Evolutionary conservation across 768 basidiomycete genomes (phyloP).

Genomic region (Leucosporidium scottii): DNA sequence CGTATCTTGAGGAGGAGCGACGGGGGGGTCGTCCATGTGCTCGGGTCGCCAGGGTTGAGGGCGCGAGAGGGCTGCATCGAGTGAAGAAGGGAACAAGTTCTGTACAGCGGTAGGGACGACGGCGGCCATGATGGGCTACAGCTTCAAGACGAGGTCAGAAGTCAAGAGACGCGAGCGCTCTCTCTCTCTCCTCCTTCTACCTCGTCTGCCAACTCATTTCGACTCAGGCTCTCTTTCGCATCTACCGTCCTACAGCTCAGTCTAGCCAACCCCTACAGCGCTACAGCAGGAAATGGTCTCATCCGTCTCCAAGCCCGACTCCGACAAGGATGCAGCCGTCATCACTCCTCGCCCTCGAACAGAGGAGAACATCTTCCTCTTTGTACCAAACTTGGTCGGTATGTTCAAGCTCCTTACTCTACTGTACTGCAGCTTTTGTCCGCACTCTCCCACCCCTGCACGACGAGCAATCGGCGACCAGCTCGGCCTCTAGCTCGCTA

Average conservation of each 20-base stretch:
- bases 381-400: slow-evolving; percentile 95
- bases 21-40: slow-evolving; percentile 58
- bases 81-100: neutral
- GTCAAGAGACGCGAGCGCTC: too few relatives aligned
- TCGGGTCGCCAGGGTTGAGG: slow-evolving; percentile 61
- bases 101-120: neutral
- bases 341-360: slow-evolving; percentile 4
- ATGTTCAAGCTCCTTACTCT: slow-evolving; percentile 36
- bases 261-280: neutral
- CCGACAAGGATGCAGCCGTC: too few relatives aligned
- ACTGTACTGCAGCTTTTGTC: neutral
- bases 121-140: too few relatives aligned
- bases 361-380: slow-evolving; percentile 88
- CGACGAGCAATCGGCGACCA: neutral
- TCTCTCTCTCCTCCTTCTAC: too few relatives aligned
- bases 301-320: too few relatives aligned
- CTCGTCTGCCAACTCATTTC: too few relatives aligned
- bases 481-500: neutral
- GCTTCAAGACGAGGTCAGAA: too few relatives aligned
- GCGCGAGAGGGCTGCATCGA: neutral
- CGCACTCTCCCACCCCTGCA: neutral
- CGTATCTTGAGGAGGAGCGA: slow-evolving; percentile 68
- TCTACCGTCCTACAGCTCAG: neutral
- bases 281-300: neutral
- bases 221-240: neutral